These are phyloP conservation scores for Leccinum imitatum DNA, from an alignment of 768 basidiomycete species.

Conservation along the genomic window DNA sequence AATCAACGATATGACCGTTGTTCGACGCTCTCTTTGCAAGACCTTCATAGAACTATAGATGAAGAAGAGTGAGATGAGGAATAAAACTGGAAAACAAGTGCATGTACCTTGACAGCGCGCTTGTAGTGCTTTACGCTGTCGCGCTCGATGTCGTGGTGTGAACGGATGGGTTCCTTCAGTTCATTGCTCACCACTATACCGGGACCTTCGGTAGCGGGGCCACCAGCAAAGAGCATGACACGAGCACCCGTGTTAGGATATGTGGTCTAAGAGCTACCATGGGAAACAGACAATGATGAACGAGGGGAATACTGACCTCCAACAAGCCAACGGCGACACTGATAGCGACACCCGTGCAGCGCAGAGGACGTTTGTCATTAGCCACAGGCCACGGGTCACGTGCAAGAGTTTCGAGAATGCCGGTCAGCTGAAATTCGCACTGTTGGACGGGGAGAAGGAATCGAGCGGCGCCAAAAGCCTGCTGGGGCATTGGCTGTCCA, in stretches of 20 bases:
- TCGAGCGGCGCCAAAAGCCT: constrained; percentile 80
- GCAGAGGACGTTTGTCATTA: constrained; percentile 86
- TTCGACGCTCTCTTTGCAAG: constrained; percentile 90
- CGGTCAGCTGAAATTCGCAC: constrained; percentile 94
- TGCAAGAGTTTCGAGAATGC: constrained; percentile 81
- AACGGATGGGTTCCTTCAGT: constrained; percentile 94
- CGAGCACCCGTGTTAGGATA: constrained; percentile 96
- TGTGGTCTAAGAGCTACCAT: constrained; percentile 50
- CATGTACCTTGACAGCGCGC: constrained; percentile 84
- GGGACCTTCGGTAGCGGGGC: constrained; percentile 94
- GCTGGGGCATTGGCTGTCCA: constrained; percentile 77
- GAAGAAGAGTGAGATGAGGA: neutral
- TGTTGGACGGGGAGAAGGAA: constrained; percentile 92
- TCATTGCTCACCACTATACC: constrained; percentile 96
- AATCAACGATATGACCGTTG: constrained; percentile 92
- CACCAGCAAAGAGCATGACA: constrained; percentile 95
- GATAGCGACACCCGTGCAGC: constrained; percentile 94
- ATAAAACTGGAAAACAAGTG: neutral
- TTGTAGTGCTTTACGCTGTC: constrained; percentile 98
- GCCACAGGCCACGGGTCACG: constrained; percentile 98
- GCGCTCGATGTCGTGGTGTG: constrained; percentile 97
- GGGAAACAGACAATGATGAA: neutral
- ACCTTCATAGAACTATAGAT: constrained; percentile 84
- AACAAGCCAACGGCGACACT: constrained; percentile 91
- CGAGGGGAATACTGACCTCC: constrained; percentile 51